Evolutionary conservation across 768 basidiomycete species (phyloP).

Genomic region (Saitozyma sp.): DNA sequence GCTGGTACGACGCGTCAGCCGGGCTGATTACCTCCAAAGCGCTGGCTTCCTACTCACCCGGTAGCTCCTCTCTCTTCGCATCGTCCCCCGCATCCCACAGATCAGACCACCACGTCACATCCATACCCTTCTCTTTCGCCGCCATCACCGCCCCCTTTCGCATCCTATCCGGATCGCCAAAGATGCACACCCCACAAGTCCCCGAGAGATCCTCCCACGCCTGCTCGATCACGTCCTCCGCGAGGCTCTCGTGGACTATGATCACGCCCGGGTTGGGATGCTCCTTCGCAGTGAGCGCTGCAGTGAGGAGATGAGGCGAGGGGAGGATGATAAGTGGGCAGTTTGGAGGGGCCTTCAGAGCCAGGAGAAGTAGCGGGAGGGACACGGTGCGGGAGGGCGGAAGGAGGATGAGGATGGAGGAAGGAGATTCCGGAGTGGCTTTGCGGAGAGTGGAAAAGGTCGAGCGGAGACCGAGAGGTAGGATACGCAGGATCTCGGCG

Average conservation of each 20-base stretch:
- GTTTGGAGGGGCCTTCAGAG: conserved; percentile 22
- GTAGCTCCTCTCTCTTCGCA: conserved; percentile 53
- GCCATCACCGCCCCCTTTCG: conserved; percentile 58
- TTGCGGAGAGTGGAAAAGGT: conserved; percentile 69
- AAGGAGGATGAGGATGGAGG: conserved; percentile 64
- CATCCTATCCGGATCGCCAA: conserved; percentile 60
- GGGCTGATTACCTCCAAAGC: background rate
- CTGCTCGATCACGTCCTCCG: conserved; percentile 61
- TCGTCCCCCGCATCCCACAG: conserved; percentile 64
- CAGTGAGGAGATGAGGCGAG: conserved; percentile 65
- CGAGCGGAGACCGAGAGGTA: conserved; percentile 57
- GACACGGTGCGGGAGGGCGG: conserved; percentile 56
- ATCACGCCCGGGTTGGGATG: conserved; percentile 37
- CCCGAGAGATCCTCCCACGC: conserved; percentile 63
- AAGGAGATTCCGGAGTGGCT: conserved; percentile 62
- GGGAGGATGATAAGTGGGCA: conserved; percentile 55
- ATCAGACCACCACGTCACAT: conserved; percentile 66
- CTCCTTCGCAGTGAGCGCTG: conserved; percentile 40
- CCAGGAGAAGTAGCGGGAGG: conserved; percentile 50
- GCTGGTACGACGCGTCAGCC: conserved; percentile 5
- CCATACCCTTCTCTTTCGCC: conserved; percentile 54
- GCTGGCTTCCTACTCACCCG: conserved; percentile 13
- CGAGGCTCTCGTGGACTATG: conserved; percentile 23
- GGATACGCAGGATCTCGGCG: conserved; percentile 22
- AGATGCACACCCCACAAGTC: conserved; percentile 70